These are phyloP conservation scores for Kwoniella bestiolae DNA, from an alignment of 768 basidiomycete genomes.

Conservation along the genomic window DNA sequence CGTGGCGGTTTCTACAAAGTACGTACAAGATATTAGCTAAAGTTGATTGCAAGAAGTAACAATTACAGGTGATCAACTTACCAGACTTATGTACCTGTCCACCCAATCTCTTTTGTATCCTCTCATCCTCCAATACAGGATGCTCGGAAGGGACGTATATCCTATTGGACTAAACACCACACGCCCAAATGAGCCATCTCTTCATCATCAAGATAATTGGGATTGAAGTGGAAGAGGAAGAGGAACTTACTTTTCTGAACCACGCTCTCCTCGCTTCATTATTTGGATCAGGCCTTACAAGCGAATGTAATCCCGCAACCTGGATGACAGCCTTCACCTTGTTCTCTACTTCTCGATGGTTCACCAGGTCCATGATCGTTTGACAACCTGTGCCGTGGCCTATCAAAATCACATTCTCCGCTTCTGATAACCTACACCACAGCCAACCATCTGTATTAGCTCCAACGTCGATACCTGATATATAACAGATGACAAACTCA, in stretches of 20 bases:
- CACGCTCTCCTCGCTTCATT: conserved; percentile 67
- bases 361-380: conserved; percentile 74
- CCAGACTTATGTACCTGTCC: conserved; percentile 66
- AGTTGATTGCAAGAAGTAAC: not conserved
- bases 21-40: not conserved
- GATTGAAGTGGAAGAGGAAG: too few species aligned
- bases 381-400: conserved; percentile 86
- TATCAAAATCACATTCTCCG: conserved; percentile 75
- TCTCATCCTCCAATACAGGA: conserved; percentile 57
- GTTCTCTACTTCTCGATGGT: conserved; percentile 68
- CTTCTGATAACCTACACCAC: conserved; percentile 68
- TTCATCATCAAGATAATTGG: not conserved
- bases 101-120: conserved; percentile 68
- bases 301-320: conserved; percentile 67
- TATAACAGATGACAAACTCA: conserved; percentile 61
- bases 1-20: conserved; percentile 64
- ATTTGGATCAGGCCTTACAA: conserved; percentile 57
- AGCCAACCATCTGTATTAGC: not conserved
- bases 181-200: conserved; percentile 1
- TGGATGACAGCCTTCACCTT: conserved; percentile 75
- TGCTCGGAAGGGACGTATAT: conserved; percentile 69
- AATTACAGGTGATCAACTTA: conserved; percentile 51
- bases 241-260: conserved; percentile 69
- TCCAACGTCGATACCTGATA: not conserved
- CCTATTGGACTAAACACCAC: conserved; percentile 31